Evolutionary conservation across 208 protist genomes (phyloP).

Genomic region (Trypanosoma congolense): DNA sequence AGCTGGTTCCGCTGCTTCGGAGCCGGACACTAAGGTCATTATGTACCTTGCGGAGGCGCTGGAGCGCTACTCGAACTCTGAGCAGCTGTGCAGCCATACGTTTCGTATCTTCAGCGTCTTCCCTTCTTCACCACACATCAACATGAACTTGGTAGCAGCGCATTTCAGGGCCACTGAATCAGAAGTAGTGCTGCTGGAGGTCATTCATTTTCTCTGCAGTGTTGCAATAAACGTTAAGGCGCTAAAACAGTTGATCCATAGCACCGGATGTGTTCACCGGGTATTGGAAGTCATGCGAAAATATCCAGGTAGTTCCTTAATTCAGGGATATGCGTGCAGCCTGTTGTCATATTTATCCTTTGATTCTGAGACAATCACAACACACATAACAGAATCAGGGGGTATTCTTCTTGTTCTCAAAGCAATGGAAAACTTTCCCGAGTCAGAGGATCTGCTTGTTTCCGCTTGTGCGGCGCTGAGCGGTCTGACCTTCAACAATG

Average conservation of each 20-base stretch:
- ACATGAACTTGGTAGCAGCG: constrained; percentile 61
- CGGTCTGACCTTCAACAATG: constrained; percentile 85
- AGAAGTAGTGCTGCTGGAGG: constrained; percentile 58
- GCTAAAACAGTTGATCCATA: constrained; percentile 72
- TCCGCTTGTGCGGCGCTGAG: constrained; percentile 81
- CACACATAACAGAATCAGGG: constrained; percentile 65
- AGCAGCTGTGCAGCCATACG: constrained; percentile 66
- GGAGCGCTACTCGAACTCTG: constrained; percentile 48
- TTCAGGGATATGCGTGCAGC: constrained; percentile 81
- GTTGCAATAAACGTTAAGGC: constrained; percentile 85
- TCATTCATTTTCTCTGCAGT: constrained; percentile 72
- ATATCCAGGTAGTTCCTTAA: constrained; percentile 49
- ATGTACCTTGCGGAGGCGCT: constrained; percentile 66
- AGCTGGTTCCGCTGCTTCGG: constrained; percentile 35
- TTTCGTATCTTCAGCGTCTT: constrained; percentile 81
- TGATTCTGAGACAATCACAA: constrained; percentile 86
- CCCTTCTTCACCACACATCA: constrained; percentile 66
- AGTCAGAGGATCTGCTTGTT: constrained; percentile 79
- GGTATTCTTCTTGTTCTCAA: constrained; percentile 71
- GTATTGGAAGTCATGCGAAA: constrained; percentile 73
- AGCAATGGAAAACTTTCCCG: constrained; percentile 76
- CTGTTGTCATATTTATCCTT: constrained; percentile 89
- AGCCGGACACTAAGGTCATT: constrained; percentile 54
- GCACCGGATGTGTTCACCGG: constrained; percentile 66
- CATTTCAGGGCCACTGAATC: constrained; percentile 64